Percentiles rank a stretch among this genome's conserved stretches.
Evolutionary conservation across 2,329 filamentous ascomycete genomes (phyloP).

Genomic region (Aspergillus persii): DNA sequence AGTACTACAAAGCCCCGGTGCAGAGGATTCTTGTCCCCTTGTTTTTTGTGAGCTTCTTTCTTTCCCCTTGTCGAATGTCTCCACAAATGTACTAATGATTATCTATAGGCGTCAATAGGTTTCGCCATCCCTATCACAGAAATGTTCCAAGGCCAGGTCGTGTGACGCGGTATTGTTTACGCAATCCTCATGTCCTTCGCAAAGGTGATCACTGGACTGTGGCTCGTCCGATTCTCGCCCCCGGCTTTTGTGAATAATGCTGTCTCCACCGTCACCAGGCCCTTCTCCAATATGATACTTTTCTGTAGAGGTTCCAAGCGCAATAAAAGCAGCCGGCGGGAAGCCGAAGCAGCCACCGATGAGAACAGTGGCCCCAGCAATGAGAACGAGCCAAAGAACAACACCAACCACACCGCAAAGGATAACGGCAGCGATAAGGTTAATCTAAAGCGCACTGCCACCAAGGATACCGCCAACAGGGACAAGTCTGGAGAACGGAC

Average conservation of each 20-base stretch:
- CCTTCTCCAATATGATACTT: too few species aligned
- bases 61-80: not conserved
- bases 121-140: constrained; percentile 73
- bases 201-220: constrained; percentile 60
- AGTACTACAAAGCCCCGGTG: constrained; percentile 47
- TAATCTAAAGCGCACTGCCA: too few species aligned
- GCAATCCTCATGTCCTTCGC: constrained; percentile 65
- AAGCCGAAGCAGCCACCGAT: too few species aligned
- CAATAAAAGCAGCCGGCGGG: too few species aligned
- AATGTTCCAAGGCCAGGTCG: constrained; percentile 62
- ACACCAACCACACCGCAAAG: too few species aligned
- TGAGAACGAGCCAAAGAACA: too few species aligned
- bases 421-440: too few species aligned
- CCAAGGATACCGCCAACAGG: too few species aligned
- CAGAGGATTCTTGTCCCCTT: constrained; percentile 63
- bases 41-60: constrained; percentile 61
- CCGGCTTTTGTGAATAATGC: constrained; percentile 8
- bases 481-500: too few species aligned
- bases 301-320: too few species aligned
- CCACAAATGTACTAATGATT: too few species aligned
- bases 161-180: constrained; percentile 75
- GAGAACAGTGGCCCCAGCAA: too few species aligned
- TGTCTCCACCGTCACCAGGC: constrained; percentile 3
- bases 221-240: constrained; percentile 49
- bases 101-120: constrained; percentile 59